These are phyloP conservation scores for Marasmius sp. DNA, from an alignment of 1,284 basidiomycete genomes.

Conservation along the genomic window DNA sequence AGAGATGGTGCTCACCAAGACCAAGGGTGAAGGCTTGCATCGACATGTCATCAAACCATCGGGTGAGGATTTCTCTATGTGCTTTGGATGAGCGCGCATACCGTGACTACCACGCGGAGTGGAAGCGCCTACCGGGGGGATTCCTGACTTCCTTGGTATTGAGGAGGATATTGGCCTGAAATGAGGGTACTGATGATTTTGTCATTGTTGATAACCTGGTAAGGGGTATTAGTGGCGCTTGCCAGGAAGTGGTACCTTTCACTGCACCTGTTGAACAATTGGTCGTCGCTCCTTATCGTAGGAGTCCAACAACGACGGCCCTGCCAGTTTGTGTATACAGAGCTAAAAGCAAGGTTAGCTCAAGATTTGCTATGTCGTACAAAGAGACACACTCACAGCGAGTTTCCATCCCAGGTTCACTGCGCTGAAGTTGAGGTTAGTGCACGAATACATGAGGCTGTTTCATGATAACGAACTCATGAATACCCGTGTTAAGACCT, in stretches of 20 bases:
- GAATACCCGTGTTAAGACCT: slow-evolving; percentile 25
- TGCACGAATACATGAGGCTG: background rate
- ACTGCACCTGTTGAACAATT: slow-evolving; percentile 20
- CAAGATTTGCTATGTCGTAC: background rate
- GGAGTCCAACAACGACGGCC: slow-evolving; percentile 18
- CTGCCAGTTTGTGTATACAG: slow-evolving; percentile 14
- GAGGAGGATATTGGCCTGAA: slow-evolving; percentile 22
- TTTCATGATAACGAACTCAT: slow-evolving; percentile 17
- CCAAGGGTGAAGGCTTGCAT: slow-evolving; percentile 25
- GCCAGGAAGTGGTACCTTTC: too few species aligned
- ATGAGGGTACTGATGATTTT: slow-evolving; percentile 25
- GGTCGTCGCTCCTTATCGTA: slow-evolving; percentile 21
- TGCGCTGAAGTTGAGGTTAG: slow-evolving; percentile 13
- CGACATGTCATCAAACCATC: slow-evolving; percentile 25
- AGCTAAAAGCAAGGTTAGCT: slow-evolving; percentile 5
- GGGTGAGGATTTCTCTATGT: slow-evolving; percentile 21
- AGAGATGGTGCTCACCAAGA: slow-evolving; percentile 14
- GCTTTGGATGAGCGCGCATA: background rate
- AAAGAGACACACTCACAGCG: slow-evolving; percentile 14
- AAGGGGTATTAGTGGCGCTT: background rate
- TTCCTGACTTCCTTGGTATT: slow-evolving; percentile 22
- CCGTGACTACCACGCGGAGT: background rate
- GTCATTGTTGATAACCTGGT: slow-evolving; percentile 26
- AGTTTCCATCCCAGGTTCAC: slow-evolving; percentile 26
- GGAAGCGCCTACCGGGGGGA: slow-evolving; percentile 15